Evolutionary conservation across 2,329 filamentous ascomycete genomes (phyloP), one percentile per base, ranked within the genome.

Genomic region (Diplodia intermedia): DNA sequence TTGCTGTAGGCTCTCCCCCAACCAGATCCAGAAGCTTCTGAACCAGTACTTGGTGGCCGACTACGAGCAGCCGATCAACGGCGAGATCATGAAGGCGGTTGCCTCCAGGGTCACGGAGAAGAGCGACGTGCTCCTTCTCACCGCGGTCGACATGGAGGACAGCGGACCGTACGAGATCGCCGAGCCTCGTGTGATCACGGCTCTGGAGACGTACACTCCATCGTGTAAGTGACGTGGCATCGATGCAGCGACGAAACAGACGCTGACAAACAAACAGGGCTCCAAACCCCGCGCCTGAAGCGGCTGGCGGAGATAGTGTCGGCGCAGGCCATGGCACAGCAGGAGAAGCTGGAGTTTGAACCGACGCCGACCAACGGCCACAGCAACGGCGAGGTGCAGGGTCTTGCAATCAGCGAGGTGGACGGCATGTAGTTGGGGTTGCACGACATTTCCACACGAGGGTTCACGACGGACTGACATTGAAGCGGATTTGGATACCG

Each of bases 41-140:
- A 99, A 99, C 82, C 95, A 99, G 81, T 99, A 99, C 78, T 88
- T 99, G 60, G 94, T 99, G 68, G 95, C 95, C 69, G 95, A 99
- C 81, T 99, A 99, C 80, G 95, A 99, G 82, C 95, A 98, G 82
- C 95, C 95, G 47, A 99, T 99, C 81, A 98, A 99, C 76, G 95
- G 94, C 77, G 95, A 99, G 80, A 99, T 99, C 78, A 99, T 99
- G 95, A 99, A 99, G 84, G 95, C 95, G 8, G 96, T 99, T 65
- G 95, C 96, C 8, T 97, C 93, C 49, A 88, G 94, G 65, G 95
- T 99, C 56, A 98, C 94, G 1, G 95, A 99, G 83, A 99, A 99
- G 89, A 96, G 93, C 75, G 95, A 98, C 74, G 94, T 98, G 3
- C 86, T 99, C 65, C 88, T 99, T 68, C 86, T 99, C 56, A 91